A percentile compares a stretch with the other conserved stretches of the same genome.
These are phyloP conservation scores for Chaetomium cochliodes DNA, from an alignment of 495 filamentous ascomycete genomes.

Conservation along the genomic window DNA sequence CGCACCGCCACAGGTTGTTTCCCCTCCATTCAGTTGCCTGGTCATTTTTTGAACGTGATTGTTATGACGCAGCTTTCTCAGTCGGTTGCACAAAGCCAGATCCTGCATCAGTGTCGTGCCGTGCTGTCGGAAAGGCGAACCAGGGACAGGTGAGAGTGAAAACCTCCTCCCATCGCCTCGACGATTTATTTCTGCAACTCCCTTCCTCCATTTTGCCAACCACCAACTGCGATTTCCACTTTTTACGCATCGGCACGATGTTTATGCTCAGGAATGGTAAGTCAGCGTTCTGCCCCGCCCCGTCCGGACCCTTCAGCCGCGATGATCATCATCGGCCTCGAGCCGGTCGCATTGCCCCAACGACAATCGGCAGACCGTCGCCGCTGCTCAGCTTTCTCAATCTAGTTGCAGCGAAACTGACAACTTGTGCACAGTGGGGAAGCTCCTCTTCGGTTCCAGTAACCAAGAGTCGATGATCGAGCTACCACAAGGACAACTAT, in stretches of 20 bases:
- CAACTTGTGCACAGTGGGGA: constrained; percentile 63
- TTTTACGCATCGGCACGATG: constrained; percentile 26
- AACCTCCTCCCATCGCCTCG: neutral
- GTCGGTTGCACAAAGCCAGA: constrained; percentile 26
- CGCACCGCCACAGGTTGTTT: constrained; percentile 28
- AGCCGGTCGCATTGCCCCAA: neutral
- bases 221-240: neutral
- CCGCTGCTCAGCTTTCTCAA: neutral
- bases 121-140: neutral
- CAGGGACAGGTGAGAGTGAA: neutral
- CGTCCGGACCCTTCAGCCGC: neutral
- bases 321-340: constrained; percentile 1
- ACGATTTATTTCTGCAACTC: neutral
- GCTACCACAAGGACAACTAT: constrained; percentile 91
- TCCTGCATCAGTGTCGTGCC: constrained; percentile 15
- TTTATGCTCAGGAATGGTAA: constrained; percentile 38
- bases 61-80: constrained; percentile 37
- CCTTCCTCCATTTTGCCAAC: neutral
- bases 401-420: constrained; percentile 1
- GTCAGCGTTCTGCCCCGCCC: constrained; percentile 20
- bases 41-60: constrained; percentile 21
- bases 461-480: constrained; percentile 91
- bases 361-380: neutral
- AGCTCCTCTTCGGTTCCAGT: constrained; percentile 86
- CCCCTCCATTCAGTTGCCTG: constrained; percentile 27